Evolutionary conservation across 2,329 filamentous ascomycete genomes (phyloP), one percentile per base, ranked within the genome.

Genomic region (Alternaria infectoria): DNA sequence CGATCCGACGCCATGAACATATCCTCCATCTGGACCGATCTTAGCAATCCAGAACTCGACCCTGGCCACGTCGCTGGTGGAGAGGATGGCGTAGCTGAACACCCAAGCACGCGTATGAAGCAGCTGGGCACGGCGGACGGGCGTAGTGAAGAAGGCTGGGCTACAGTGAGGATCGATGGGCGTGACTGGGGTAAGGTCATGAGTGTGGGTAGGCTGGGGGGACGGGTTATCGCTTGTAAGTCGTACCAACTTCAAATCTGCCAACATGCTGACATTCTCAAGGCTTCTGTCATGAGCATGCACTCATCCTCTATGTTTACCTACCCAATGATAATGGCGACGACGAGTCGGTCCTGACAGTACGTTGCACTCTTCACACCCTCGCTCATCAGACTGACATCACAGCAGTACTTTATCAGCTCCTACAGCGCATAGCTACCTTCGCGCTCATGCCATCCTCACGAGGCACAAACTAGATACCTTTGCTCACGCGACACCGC

Each of bases 181-280:
- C 91, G 89, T 78, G 96, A 99, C 78, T 98, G 96, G 95, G 93
- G 93, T 30, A 89, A 88, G 69, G 95, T 98, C n/a, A 84, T 99
- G 69, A 96, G 93, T 78, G 94, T 98, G 12, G 95, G 95, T 2
- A 86, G 94, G 54, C 82, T 98, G 28, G 95, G 96, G 71, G 95
- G 93, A 1, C 87, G 93, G 69, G 95, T 98, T 55, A 96, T 98
- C 83, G 96, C 94, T 60, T 97, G 94, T 90, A 67, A 82, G 87
- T 73, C 11, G 7, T 32, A 13, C 6, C 8, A 56, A 21, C 19
- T 21, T 19, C 2, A 13, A 8, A 5, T 25, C 25, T 40, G 50
- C 13, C 57, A 11, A 25, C 50, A 44, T 47, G 46, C 60, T 76
- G 47, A 78, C 69, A 51, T 66, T 17, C 15, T 11, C 12, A 46